Base-by-base conservation (phyloP, 2,329 filamentous ascomycete genomes). In the Coniochaeta ligniaria region DNA sequence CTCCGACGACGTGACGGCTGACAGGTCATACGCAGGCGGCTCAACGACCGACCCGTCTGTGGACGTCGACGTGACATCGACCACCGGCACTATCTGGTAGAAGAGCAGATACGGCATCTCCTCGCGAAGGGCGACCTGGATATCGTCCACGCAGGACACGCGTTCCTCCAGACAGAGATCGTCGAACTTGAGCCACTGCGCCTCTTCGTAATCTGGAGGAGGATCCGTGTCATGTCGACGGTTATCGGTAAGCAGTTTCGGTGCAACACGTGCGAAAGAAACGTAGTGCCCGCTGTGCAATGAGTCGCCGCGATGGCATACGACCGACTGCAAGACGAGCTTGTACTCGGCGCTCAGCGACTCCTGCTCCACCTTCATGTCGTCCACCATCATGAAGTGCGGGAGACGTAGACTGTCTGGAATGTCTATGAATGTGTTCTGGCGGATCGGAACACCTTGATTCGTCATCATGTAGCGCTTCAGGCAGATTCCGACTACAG, bases 101-200 rank as follows among this genome's bases (percentile, higher is more conserved):
- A 98, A 98, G 0, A 99, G 79, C 7, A 98, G 82, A 71, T 98
- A 98, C 0, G 95, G 94, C 72, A 92, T 96, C 72, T 97, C 93
- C n/a, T 89, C 83, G 66, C 85, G 88, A 57, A 98, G 76, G 0
- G 91, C 88, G 66, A 88, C 76, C 63, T 90, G 87, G 66, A 88
- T 84, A 64, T 97, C 89, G 68, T 96, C 85, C 57, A 97, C 87
- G 60, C 89, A 82, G 0, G 81, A 82, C 3, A 98, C 89, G 28
- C 94, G 85, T 60, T 87, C 81, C 38, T 83, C 78, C 0, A 73
- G 72, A 35, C n/a, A 22, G n/a, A 98, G 78, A 71, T 99, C 95
- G 70, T 99, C 95, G 67, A 96, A 97, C 41, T 88, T 89, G 71
- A 96, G 86, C 95, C 95, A 99, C 64, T 87, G 85, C 14, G 89